Evolutionary conservation across 2,329 filamentous ascomycete species (phyloP).

Genomic region (Coniochaeta ligniaria): DNA sequence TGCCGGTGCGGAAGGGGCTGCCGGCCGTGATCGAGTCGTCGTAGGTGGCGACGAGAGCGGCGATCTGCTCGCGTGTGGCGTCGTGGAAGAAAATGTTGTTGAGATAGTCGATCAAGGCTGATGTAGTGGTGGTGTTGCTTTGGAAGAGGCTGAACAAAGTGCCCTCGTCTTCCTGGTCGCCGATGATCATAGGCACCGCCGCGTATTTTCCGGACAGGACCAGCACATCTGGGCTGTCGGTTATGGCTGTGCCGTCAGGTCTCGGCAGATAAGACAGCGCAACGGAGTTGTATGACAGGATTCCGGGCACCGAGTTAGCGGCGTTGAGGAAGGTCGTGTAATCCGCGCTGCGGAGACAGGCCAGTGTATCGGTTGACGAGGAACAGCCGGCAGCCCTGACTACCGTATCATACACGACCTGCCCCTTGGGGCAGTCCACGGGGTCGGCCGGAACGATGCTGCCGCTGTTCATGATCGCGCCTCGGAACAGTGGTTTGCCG

Average conservation of each 20-base stretch:
- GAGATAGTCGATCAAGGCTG: slow-evolving; percentile 56
- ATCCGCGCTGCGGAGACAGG: slow-evolving; percentile 55
- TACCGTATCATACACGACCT: slow-evolving; percentile 57
- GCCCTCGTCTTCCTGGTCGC: slow-evolving; percentile 75
- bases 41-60: slow-evolving; percentile 55
- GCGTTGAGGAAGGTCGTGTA: slow-evolving; percentile 58
- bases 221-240: slow-evolving; percentile 55
- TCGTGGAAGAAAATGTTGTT: slow-evolving; percentile 49
- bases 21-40: slow-evolving; percentile 48
- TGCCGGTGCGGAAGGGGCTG: slow-evolving; percentile 63
- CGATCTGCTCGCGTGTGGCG: slow-evolving; percentile 43
- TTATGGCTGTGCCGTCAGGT: slow-evolving; percentile 58
- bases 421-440: slow-evolving; percentile 59
- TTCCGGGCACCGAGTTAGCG: slow-evolving; percentile 60
- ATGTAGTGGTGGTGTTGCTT: slow-evolving; percentile 56
- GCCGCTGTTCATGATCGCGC: slow-evolving; percentile 71
- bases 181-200: slow-evolving; percentile 48
- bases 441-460: slow-evolving; percentile 53
- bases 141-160: slow-evolving; percentile 68
- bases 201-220: slow-evolving; percentile 39
- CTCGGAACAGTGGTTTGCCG: slow-evolving; percentile 66
- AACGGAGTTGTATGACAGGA: slow-evolving; percentile 61
- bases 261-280: slow-evolving; percentile 69
- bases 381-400: slow-evolving; percentile 56
- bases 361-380: slow-evolving; percentile 46